Evolutionary conservation across 495 filamentous ascomycete genomes (phyloP).

Genomic region (Jackrogersella minutella): DNA sequence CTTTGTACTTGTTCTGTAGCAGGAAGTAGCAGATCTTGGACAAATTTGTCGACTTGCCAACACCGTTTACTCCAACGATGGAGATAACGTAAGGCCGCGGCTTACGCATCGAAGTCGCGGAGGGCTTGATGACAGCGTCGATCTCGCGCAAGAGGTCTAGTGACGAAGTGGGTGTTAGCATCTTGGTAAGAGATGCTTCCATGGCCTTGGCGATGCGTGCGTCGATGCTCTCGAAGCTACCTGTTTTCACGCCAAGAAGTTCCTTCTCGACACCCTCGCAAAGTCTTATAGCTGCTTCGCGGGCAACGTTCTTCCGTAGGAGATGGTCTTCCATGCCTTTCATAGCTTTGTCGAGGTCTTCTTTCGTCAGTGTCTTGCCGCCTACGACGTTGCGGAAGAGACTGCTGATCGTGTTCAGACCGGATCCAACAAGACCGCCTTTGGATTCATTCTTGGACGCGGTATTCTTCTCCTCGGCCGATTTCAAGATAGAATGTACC

Average conservation of each 20-base stretch:
- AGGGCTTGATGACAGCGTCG: slow-evolving; percentile 73
- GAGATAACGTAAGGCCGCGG: slow-evolving; percentile 92
- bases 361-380: slow-evolving; percentile 86
- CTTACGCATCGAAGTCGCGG: slow-evolving; percentile 60
- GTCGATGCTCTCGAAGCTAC: slow-evolving; percentile 90
- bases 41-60: slow-evolving; percentile 96
- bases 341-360: slow-evolving; percentile 88
- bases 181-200: slow-evolving; percentile 89
- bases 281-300: slow-evolving; percentile 89
- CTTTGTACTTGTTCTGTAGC: slow-evolving; percentile 92
- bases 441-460: slow-evolving; percentile 53
- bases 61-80: slow-evolving; percentile 97
- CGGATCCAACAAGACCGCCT: slow-evolving; percentile 74
- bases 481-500: slow-evolving; percentile 85
- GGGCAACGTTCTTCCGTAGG: slow-evolving; percentile 93
- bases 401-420: slow-evolving; percentile 79
- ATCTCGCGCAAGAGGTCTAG: slow-evolving; percentile 95
- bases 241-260: slow-evolving; percentile 89
- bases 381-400: slow-evolving; percentile 95
- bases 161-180: slow-evolving; percentile 93
- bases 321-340: slow-evolving; percentile 96
- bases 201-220: slow-evolving; percentile 81
- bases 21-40: slow-evolving; percentile 98
- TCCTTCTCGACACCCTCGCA: slow-evolving; percentile 91
- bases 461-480: slow-evolving; percentile 69